Evolutionary conservation across 208 protist species (phyloP), one percentile per base, ranked within the genome.

Genomic region (Phytomonas francai): DNA sequence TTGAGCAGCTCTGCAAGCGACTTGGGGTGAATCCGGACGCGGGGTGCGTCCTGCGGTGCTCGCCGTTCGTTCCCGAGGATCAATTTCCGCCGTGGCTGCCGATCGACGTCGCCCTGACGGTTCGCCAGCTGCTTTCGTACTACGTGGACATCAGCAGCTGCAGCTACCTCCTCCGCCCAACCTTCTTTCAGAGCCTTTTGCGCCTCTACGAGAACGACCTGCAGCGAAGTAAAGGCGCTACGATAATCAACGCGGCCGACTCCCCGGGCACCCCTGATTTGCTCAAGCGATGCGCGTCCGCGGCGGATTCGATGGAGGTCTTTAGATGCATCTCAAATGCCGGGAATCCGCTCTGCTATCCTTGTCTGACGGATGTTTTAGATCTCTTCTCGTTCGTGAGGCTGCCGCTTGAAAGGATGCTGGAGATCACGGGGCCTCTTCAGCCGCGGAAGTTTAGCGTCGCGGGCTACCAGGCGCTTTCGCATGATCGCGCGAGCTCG

Each of bases 31-130:
- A 78, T 45, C 82, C 87, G 9, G 72, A 76, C 34, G 64, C 72
- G 25, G 79, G 74, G 68, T 92, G 84, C 65, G 80, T 90, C 64
- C 72, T 95, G 32, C 79, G 84, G 51, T 79, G 80, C 31, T 93
- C 87, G 25, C 83, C 90, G 4, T 93, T 93, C 77, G 90, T 95
- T 0, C 83, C 87, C 0, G 76, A 88, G 56, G 78, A 80, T 33
- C 72, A 82, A 58, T 93, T 93, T 67, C 90, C 90, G 12, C 82
- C 84, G 11, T 95, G 90, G 88, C 74, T 95, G 27, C 90, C 90
- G 6, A 67, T 85, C 8, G 74, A 79, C 25, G 54, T 73, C n/a
- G 67, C 77, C 11, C 73, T 95, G 59, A 87, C 81, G 6, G 79
- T 95, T 16, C 73, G 77, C 14, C 72, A 83, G 31, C 74, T 95